Conservation (phyloP, 2,329 filamentous ascomycete genomes). For the Fusarium sororula region DNA sequence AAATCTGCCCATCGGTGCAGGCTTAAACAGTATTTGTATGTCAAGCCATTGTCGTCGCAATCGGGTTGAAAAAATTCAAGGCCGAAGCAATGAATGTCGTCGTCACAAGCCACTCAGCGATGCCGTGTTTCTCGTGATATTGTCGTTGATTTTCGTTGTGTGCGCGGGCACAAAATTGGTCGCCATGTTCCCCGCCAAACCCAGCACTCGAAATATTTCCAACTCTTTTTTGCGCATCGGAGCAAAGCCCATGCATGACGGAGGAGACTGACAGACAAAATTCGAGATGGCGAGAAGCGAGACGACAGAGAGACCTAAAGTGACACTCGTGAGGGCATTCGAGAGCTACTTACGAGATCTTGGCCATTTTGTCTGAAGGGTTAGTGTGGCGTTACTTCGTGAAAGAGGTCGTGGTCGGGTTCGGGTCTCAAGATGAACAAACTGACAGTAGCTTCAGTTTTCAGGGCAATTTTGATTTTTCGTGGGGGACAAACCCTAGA, state of each 20-base stretch:
- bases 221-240: conserved; percentile 18
- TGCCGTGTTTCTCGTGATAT: background rate
- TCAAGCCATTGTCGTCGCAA: background rate
- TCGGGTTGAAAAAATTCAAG: conserved; percentile 18
- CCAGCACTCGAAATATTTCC: conserved; percentile 13
- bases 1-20: background rate
- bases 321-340: background rate
- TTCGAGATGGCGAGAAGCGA: conserved; percentile 3
- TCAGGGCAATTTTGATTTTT: conserved; percentile 30
- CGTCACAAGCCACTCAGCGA: background rate
- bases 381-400: conserved; percentile 54
- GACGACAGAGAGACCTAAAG: background rate
- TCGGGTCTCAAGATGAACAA: conserved; percentile 49
- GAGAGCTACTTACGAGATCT: conserved; percentile 65
- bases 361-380: conserved; percentile 68
- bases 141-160: conserved; percentile 26
- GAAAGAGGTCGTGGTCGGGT: conserved; percentile 46
- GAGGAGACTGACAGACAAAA: conserved; percentile 13
- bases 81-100: background rate
- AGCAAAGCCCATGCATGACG: background rate
- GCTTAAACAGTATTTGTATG: background rate
- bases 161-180: conserved; percentile 16
- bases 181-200: conserved; percentile 26
- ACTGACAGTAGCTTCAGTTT: conserved; percentile 36
- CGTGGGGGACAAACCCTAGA: conserved; percentile 53